Conservation (phyloP, 495 filamentous ascomycete genomes). For the Daldinia decipiens region DNA sequence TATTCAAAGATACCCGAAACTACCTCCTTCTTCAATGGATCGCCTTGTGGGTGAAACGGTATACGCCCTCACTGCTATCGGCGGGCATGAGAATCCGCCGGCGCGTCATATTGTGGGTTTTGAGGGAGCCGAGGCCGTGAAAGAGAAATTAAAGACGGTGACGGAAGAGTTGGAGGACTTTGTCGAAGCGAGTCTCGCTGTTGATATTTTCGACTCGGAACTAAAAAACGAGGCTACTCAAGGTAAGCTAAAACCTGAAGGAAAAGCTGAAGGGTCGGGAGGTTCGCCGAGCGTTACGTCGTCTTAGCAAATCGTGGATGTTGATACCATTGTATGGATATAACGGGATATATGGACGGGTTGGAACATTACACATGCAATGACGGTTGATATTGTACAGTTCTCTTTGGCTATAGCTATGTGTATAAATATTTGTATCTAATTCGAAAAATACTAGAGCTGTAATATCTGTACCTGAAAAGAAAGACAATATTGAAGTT, state of each 20-base stretch:
- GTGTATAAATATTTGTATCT: not conserved
- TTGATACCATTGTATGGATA: not conserved
- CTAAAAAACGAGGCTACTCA: slow-evolving; percentile 58
- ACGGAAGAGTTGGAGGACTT: slow-evolving; percentile 97
- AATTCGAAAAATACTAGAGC: too few species aligned
- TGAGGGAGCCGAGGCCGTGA: slow-evolving; percentile 87
- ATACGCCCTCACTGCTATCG: slow-evolving; percentile 87
- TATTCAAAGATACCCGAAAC: slow-evolving; percentile 74
- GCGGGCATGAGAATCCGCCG: slow-evolving; percentile 94
- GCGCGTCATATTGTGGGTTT: slow-evolving; percentile 93
- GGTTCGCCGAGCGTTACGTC: slow-evolving; percentile 25
- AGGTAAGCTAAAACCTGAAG: slow-evolving; percentile 45
- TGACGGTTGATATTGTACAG: not conserved
- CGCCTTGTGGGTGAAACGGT: slow-evolving; percentile 88
- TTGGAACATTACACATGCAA: not conserved
- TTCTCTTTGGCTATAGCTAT: not conserved
- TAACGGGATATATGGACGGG: not conserved
- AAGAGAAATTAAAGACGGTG: slow-evolving; percentile 95
- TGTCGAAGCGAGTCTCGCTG: slow-evolving; percentile 84
- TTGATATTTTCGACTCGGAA: slow-evolving; percentile 74
- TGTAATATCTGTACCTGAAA: too few species aligned
- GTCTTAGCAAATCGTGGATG: slow-evolving; percentile 6
- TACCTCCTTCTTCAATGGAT: slow-evolving; percentile 71
- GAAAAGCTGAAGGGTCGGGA: slow-evolving; percentile 31
- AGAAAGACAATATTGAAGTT: too few species aligned